Conservation (phyloP, 352 stramenopile genomes). For the Phytophthora aleatoria region DNA sequence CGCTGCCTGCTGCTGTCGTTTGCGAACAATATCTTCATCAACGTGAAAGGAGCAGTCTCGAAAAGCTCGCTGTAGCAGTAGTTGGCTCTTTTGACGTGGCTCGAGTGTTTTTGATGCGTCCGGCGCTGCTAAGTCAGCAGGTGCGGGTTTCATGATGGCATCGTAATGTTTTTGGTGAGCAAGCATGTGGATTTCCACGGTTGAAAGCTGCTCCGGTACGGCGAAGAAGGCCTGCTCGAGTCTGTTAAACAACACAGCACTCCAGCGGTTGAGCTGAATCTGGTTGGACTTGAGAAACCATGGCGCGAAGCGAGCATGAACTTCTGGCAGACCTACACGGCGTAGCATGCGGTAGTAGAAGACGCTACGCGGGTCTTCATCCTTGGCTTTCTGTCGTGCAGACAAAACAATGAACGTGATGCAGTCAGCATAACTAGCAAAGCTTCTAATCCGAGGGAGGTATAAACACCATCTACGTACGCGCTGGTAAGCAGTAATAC, state of each 20-base stretch:
- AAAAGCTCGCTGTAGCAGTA: constrained; percentile 66
- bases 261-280: constrained; percentile 72
- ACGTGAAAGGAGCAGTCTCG: constrained; percentile 71
- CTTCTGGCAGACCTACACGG: constrained; percentile 64
- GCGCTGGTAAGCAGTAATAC: constrained; percentile 49
- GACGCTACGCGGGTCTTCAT: constrained; percentile 67
- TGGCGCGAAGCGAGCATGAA: constrained; percentile 75
- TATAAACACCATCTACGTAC: constrained; percentile 26
- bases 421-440: no score
- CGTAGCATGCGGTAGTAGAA: constrained; percentile 85
- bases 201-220: constrained; percentile 52
- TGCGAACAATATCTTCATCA: constrained; percentile 33
- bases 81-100: constrained; percentile 60
- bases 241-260: constrained; percentile 63
- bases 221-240: constrained; percentile 73
- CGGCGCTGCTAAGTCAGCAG: constrained; percentile 9
- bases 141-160: constrained; percentile 39
- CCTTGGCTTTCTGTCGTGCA: constrained; percentile 53
- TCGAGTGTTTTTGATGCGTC: constrained; percentile 25
- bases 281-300: constrained; percentile 84
- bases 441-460: no score
- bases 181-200: constrained; percentile 67
- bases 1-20: constrained; percentile 21
- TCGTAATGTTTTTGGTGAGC: constrained; percentile 55
- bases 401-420: not conserved